Evolutionary conservation across 495 filamentous ascomycete genomes (phyloP), one percentile per base, ranked within the genome.

Genomic region (Podospora pseudopauciseta): DNA sequence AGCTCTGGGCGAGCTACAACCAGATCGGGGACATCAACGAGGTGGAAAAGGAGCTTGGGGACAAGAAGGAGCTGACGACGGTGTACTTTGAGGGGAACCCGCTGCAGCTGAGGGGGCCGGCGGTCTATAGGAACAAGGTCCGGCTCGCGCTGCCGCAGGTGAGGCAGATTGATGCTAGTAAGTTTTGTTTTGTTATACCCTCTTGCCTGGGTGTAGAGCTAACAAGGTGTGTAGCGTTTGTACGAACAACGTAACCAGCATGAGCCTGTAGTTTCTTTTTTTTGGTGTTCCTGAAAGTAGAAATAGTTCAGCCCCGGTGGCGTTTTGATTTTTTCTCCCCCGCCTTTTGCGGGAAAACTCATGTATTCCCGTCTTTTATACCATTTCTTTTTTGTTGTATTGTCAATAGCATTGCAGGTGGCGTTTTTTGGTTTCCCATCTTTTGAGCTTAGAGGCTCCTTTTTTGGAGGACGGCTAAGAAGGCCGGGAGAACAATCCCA

Each of bases 81-180:
- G 94, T 99, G 28, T 99, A 99, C 77, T 96, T 99, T 74, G 95
- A 99, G 78, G 94, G 93, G 0, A 97, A 97, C 74, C 95, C 95
- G 59, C 75, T 99, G 73, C 94, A 98, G 82, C 83, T 83, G 71
- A 87, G 83, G 67, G 86, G 84, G 28, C 88, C 88, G 54, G 90
- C 88, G 20, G 75, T 96, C 63, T 99, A 99, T 79, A 84, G 96
- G 75, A 97, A 97, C 76, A 98, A 99, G 81, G 87, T 99, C 30
- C 84, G 88, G 70, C 79, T 99, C 79, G 90, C 92, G 61, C 78
- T 99, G 78, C 95, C 95, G 73, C 88, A 92, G 76, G 82, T 99
- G 32, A 82, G 85, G 77, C 91, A 99, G 84, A 97, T 99, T 75
- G 95, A 99, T 87, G 95, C 95, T 34, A 96, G 95, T 97, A 84